Percentiles rank a stretch among this genome's conserved stretches.
phyloP scores from a whole-genome alignment of 2,329 filamentous ascomycete species.

The Colletotrichum cuscutae region DNA sequence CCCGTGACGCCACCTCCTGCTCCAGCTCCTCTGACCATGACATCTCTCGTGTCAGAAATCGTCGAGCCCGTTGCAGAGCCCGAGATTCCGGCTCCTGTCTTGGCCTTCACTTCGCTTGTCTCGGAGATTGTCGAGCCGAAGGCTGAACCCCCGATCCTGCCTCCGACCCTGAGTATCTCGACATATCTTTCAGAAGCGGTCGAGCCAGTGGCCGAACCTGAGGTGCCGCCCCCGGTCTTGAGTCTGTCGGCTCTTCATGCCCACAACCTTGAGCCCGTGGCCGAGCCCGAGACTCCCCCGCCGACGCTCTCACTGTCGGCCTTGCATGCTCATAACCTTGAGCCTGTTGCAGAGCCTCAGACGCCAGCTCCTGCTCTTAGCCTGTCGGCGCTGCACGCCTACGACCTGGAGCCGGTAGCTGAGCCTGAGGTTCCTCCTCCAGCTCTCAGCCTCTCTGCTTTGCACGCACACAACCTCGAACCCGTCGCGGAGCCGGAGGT shows the following conservation, averaged over 20 bases:
- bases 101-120: slow-evolving; percentile 52
- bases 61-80: slow-evolving; percentile 48
- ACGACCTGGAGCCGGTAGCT: slow-evolving; percentile 42
- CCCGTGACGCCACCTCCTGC: slow-evolving; percentile 43
- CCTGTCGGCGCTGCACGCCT: slow-evolving; percentile 39
- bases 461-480: slow-evolving; percentile 41
- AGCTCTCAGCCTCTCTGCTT: slow-evolving; percentile 47
- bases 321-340: slow-evolving; percentile 43
- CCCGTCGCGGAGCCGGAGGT: slow-evolving; percentile 39
- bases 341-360: slow-evolving; percentile 41
- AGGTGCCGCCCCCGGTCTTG: slow-evolving; percentile 30
- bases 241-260: slow-evolving; percentile 34
- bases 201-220: slow-evolving; percentile 48
- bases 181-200: slow-evolving; percentile 47
- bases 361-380: slow-evolving; percentile 36
- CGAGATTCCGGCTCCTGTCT: slow-evolving; percentile 34
- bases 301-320: slow-evolving; percentile 42
- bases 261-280: slow-evolving; percentile 31
- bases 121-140: slow-evolving; percentile 55
- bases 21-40: slow-evolving; percentile 46
- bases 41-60: slow-evolving; percentile 43
- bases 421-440: slow-evolving; percentile 37
- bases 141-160: slow-evolving; percentile 37
- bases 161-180: slow-evolving; percentile 49
- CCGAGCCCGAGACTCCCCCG: slow-evolving; percentile 41